Evolutionary conservation across 2,329 filamentous ascomycete genomes (phyloP).

Genomic region (Tothia fuscella): DNA sequence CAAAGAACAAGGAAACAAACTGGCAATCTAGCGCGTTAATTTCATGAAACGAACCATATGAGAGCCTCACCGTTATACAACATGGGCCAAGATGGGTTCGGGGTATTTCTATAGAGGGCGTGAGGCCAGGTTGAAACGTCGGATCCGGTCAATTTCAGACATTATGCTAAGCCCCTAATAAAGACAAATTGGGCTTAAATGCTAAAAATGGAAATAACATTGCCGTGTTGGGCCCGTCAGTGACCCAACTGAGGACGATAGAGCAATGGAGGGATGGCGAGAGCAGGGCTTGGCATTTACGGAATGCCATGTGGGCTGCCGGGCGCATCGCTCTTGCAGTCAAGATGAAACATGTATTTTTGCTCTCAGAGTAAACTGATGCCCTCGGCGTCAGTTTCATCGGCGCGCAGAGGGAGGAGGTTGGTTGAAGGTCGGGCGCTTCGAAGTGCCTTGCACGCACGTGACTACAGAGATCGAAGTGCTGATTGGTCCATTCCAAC

Average conservation of each 20-base stretch:
- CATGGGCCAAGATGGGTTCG: background rate
- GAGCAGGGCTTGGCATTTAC: background rate
- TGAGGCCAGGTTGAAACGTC: background rate
- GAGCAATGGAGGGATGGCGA: background rate
- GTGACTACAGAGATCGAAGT: background rate
- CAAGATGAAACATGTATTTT: background rate
- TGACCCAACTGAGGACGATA: background rate
- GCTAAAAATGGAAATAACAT: conserved; percentile 1
- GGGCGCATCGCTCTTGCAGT: conserved; percentile 5
- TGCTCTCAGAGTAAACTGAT: background rate
- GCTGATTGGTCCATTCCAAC: background rate
- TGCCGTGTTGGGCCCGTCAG: background rate
- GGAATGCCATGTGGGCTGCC: background rate
- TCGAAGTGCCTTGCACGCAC: background rate
- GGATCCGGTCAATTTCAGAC: no score
- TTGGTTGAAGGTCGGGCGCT: background rate
- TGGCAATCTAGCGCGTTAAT: background rate
- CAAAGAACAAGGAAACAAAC: conserved; percentile 1
- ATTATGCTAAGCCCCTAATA: no score
- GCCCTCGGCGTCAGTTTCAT: background rate
- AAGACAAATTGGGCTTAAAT: background rate
- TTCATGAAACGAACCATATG: conserved; percentile 5
- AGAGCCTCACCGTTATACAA: background rate
- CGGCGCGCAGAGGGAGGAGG: conserved; percentile 1
- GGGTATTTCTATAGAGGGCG: background rate